These are phyloP conservation scores for Ceriops tagal DNA, from an alignment of 345 rosid genomes.

Conservation along the genomic window DNA sequence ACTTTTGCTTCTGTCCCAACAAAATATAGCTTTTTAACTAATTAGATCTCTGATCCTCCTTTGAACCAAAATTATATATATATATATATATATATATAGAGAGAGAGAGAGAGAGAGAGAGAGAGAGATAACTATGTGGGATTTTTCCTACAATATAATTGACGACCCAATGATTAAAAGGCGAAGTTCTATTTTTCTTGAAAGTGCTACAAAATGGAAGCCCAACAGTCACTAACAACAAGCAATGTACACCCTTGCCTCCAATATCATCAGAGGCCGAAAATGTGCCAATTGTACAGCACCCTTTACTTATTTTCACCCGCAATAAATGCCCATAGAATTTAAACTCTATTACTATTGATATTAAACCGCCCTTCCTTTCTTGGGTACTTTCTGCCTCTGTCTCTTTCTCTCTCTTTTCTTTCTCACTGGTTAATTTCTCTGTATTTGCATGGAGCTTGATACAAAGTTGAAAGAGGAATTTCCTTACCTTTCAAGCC, in stretches of 20 bases:
- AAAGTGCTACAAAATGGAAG: constrained; percentile 10
- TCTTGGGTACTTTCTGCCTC: neutral
- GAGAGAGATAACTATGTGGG: too few species aligned
- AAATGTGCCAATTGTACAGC: constrained; percentile 28
- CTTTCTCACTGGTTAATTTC: neutral
- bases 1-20: too few species aligned
- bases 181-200: neutral
- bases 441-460: constrained; percentile 39
- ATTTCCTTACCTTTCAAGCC: constrained; percentile 19
- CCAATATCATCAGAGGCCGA: constrained; percentile 16
- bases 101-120: too few species aligned
- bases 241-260: constrained; percentile 22
- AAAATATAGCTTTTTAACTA: too few species aligned
- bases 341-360: constrained; percentile 1
- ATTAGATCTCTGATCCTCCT: too few species aligned
- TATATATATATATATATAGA: too few species aligned
- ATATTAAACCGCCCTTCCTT: too few species aligned
- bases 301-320: neutral
- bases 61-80: too few species aligned
- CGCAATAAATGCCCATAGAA: constrained; percentile 1
- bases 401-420: neutral
- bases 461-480: constrained; percentile 14
- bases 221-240: constrained; percentile 21
- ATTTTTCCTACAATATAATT: neutral
- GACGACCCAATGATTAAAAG: constrained; percentile 19